Conservation (phyloP, 2,329 filamentous ascomycete genomes). For the Sarocladium kiliense region DNA sequence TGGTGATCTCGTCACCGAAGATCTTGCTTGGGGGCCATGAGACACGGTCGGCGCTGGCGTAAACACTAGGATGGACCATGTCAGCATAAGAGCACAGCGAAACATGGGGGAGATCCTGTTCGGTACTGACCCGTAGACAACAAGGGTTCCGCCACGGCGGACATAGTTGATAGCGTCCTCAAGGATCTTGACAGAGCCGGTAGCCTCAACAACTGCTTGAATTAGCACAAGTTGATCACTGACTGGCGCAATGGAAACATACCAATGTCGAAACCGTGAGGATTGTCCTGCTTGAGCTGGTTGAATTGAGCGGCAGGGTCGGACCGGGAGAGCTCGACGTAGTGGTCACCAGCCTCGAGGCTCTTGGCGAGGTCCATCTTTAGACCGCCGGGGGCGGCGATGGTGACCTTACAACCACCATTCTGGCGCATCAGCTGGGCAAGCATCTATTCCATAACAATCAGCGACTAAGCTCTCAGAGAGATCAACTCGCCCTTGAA, state of each 20-base stretch:
- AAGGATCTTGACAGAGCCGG: conserved; percentile 62
- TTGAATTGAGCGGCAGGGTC: conserved; percentile 55
- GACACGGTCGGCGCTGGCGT: conserved; percentile 56
- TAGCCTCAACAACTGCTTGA: conserved; percentile 57
- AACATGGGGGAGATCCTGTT: no score
- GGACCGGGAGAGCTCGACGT: conserved; percentile 47
- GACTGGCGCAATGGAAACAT: conserved; percentile 13
- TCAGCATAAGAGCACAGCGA: conserved; percentile 3
- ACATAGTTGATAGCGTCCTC: conserved; percentile 69
- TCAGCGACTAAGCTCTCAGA: neutral
- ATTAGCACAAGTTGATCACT: conserved; percentile 15
- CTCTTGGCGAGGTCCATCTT: conserved; percentile 66
- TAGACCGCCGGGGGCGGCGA: conserved; percentile 62
- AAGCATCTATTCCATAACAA: conserved; percentile 33
- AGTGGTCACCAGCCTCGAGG: conserved; percentile 48
- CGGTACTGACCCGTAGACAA: conserved; percentile 52
- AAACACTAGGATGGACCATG: conserved; percentile 43
- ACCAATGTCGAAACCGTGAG: conserved; percentile 68
- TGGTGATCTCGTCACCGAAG: conserved; percentile 64
- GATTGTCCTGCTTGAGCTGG: conserved; percentile 58
- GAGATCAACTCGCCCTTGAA: conserved; percentile 6
- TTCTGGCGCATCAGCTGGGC: conserved; percentile 60
- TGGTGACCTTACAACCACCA: conserved; percentile 63
- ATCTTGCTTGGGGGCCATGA: conserved; percentile 69
- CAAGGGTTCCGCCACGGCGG: conserved; percentile 64